Base-by-base conservation (phyloP, 768 basidiomycete species). In the Hortiboletus flavorubellus region DNA sequence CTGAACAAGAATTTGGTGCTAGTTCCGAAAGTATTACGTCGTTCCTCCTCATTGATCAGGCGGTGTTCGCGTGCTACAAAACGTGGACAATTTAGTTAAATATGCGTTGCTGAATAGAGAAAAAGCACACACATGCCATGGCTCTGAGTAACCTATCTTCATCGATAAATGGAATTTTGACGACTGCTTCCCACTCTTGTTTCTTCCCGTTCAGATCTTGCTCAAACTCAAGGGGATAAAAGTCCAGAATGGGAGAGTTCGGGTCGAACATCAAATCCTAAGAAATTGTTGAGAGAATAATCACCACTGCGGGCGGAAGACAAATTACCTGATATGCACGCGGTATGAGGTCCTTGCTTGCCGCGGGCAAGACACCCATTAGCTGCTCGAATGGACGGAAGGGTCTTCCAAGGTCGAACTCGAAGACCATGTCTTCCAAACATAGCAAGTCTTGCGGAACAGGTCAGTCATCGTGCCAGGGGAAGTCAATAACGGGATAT, bases 101-200 rank as follows among this genome's bases (percentile, higher is more conserved):
- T 8, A n/a, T 58, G 0, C 21, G 29, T 23, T 18, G 31, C 14
- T 34, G 21, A 12, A 56, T n/a, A 35, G 40, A 11, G n/a, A 9
- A 31, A 33, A 44, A 4, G 8, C 0, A 57, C 65, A 37, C 14
- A 91, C 92, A 72, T 33, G 77, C 73, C 96, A 99, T 98, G 4
- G 95, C 91, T 33, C 76, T 76, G 33, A 97, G 73, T 21, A 99
- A 69, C 49, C 92, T 78, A 11, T 73, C 62, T 69, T 95, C 85
- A 44, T 97, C 86, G 56, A 99, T 98, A 72, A 99, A 99, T 0
- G 97, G 97, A 61, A 99, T 98, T 75, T 98, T 98, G 51, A 99
- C 93, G 48, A 98, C 84, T 0, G 97, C 96, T 70, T 99, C 97
- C 97, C 97, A 99, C 26, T 98, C 96, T 62, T 89, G 87, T 69